Base-by-base conservation (phyloP, 768 basidiomycete genomes). In the Guyanaporus albipodus region DNA sequence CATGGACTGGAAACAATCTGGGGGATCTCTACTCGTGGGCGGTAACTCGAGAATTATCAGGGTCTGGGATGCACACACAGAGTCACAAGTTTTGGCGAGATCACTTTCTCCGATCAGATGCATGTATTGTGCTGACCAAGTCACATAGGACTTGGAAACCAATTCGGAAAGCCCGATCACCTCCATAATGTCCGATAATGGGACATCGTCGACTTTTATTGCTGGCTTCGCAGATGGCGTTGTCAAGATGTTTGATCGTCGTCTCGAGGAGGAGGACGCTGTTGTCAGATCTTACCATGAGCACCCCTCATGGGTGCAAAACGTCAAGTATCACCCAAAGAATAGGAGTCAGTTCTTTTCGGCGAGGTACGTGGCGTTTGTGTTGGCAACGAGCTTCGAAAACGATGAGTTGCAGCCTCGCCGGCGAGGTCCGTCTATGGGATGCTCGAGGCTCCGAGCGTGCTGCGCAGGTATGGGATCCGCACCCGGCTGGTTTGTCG, bases 31-130 rank as follows among this genome's bases (percentile, higher is more conserved):
- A 27, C 72, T 97, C n/a, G 82, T 91, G 22, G 90, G 90, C 9
- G 96, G 95, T 2, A 95, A 98, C 67, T 86, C 91, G 29, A 80
- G 83, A 47, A 82, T 85, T 31, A 86, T 99, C 50, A 78, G 91
- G 48, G 76, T 93, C 4, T 99, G 96, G 96, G 94, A 99, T 63
- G 95, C 93, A 8, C 85, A 90, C 54, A 87, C 87, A 2, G 96
- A 98, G 64, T 81, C 76, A 21, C 79, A 82, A 46, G 71, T 84
- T 35, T 63, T 85, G 70, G 90, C 92, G 56, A 53, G 82, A 65
- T 28, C 14, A 19, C 8, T 19, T 21, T 43, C 11, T 38, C 32
- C 31, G n/a, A 45, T 18, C 24, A 6, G 29, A n/a, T n/a, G 18
- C 8, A 17, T 7, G 2, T 26, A 9, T 19, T 4, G 31, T 6